Base-by-base conservation (phyloP, 202 grass and related monocot genomes). In the Carex sylvatica region DNA sequence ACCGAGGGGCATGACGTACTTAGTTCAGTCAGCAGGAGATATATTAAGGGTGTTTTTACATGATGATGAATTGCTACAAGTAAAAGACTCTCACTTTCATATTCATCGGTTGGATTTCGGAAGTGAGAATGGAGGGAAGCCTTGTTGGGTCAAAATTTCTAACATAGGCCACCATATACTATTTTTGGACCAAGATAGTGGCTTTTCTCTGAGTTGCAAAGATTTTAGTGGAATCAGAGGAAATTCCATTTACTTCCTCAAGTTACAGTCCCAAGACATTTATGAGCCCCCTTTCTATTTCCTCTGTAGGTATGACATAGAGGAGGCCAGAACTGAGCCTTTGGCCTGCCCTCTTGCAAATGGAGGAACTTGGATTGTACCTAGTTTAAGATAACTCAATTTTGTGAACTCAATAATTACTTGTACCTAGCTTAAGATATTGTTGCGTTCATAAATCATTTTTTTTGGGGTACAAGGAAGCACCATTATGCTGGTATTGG, bases 311-410 rank as follows among this genome's bases (percentile, higher is more conserved):
- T 81, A 81, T 52, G 79, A 81, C 26, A 67, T 81, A 49, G 36
- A 81, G 26, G 38, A 81, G 14, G 79, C 14, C 1, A 81, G 79
- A 66, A 26, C 61, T 10, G 79, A 65, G 62, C 40, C 61, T 66
- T n/a, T 81, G 23, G 18, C 38, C 67, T 81, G 60, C 61, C 61
- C 79, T 53, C 67, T 81, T 53, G 19, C n/a, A 31, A 52, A 81
- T 10, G 79, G 61, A 9, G 79, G 79, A 28, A 81, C 79, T 81
- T 66, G 79, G 79, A 66, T 81, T 81, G 61, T 81, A 12, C 79
- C 79, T n/a, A 81, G 79, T 36, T 64, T 81, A 47, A 40, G 79
- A 66, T 81, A 81, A 14, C 54, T 80, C 15, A 76, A n/a, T 55
- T 54, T 30, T 28, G 20, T 55, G 11, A 51, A 75, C 26, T 75